These are phyloP conservation scores for Coemansia sp. DNA, from an alignment of 192 early-diverging fungal species.

Conservation along the genomic window DNA sequence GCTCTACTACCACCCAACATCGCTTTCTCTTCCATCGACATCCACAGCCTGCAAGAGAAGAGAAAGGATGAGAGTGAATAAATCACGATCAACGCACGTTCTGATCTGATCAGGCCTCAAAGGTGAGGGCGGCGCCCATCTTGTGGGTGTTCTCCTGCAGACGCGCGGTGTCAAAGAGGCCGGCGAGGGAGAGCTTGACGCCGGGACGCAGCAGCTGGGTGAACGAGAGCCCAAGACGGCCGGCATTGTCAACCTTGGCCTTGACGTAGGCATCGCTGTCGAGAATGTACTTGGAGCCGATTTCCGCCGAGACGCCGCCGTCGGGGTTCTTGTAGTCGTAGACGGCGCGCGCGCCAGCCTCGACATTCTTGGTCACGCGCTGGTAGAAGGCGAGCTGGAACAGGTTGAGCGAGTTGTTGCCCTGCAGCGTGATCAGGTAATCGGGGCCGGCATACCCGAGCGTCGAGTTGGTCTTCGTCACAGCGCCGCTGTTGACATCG, in stretches of 20 bases:
- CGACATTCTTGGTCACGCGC: constrained; percentile 85
- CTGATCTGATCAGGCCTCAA: constrained; percentile 76
- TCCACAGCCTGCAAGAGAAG: too few relatives aligned
- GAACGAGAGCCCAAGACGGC: constrained; percentile 91
- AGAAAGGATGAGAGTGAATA: background rate
- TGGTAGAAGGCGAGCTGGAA: constrained; percentile 98
- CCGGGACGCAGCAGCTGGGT: constrained; percentile 91
- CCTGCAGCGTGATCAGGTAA: constrained; percentile 88
- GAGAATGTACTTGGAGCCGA: constrained; percentile 92
- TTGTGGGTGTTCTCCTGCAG: constrained; percentile 94
- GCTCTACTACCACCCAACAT: too few relatives aligned
- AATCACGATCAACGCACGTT: background rate
- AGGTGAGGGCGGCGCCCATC: constrained; percentile 86
- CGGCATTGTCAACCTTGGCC: constrained; percentile 82
- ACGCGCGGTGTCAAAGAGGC: constrained; percentile 91
- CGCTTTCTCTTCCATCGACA: too few relatives aligned
- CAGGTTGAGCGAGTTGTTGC: constrained; percentile 84
- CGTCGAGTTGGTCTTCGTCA: constrained; percentile 87
- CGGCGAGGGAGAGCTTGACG: constrained; percentile 92
- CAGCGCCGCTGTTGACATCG: constrained; percentile 85
- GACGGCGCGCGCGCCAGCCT: constrained; percentile 93
- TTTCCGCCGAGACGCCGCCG: constrained; percentile 77
- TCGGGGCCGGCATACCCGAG: constrained; percentile 85
- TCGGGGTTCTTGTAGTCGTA: constrained; percentile 84
- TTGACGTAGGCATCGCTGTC: constrained; percentile 90